These are phyloP conservation scores for Plasmodium gonderi DNA, from an alignment of 169 alveolate genomes.

Conservation along the genomic window DNA sequence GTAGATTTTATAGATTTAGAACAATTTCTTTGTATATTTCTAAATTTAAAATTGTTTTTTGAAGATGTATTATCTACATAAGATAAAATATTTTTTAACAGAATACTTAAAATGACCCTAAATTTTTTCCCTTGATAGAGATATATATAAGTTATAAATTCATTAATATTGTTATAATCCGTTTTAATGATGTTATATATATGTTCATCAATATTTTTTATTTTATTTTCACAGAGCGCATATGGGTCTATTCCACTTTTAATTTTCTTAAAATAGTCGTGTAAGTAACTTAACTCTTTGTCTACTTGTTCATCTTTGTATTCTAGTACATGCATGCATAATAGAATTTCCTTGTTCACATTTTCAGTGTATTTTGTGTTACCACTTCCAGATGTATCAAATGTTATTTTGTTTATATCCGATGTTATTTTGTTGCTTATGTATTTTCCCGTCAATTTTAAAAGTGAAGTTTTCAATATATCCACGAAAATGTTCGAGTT, in stretches of 20 bases:
- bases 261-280: conserved; percentile 26
- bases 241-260: conserved; percentile 52
- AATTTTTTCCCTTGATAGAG: conserved; percentile 55
- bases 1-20: conserved; percentile 4
- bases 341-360: conserved; percentile 25
- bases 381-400: not conserved
- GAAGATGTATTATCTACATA: conserved; percentile 31
- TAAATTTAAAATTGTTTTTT: conserved; percentile 26
- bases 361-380: conserved; percentile 5
- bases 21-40: conserved; percentile 20
- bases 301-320: conserved; percentile 46
- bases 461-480: not conserved
- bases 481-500: conserved; percentile 14
- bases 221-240: conserved; percentile 50
- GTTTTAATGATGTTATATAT: conserved; percentile 69
- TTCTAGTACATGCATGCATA: conserved; percentile 46
- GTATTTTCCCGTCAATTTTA: conserved; percentile 17
- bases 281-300: conserved; percentile 20
- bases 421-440: not conserved
- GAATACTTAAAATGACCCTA: conserved; percentile 50
- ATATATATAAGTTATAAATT: conserved; percentile 64
- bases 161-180: conserved; percentile 60
- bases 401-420: not conserved
- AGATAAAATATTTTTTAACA: conserved; percentile 33
- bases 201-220: conserved; percentile 66